Conservation (phyloP, 2,329 filamentous ascomycete species). For the Mycosphaerella sp. region DNA sequence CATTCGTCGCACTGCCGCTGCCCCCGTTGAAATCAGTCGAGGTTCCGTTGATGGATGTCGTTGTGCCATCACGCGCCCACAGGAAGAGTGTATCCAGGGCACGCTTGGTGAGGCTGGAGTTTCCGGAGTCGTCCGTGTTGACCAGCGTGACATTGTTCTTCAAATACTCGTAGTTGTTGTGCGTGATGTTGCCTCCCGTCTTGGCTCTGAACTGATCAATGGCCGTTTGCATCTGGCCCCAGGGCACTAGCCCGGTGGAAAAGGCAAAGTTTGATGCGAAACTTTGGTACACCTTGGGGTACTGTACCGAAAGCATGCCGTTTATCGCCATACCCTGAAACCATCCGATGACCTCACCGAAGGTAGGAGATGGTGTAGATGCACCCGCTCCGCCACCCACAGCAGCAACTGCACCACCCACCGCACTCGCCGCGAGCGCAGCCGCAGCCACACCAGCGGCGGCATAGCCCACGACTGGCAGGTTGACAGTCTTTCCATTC, state of each 20-base stretch:
- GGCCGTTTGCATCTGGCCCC: conserved; percentile 67
- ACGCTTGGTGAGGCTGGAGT: conserved; percentile 31
- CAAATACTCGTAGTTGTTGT: conserved; percentile 69
- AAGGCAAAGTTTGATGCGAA: conserved; percentile 94
- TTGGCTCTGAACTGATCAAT: conserved; percentile 76
- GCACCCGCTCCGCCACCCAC: conserved; percentile 51
- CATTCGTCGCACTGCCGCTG: conserved; percentile 16
- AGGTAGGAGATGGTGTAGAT: conserved; percentile 69
- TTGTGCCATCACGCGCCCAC: conserved; percentile 31
- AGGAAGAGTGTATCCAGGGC: conserved; percentile 25
- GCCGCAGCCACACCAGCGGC: conserved; percentile 81
- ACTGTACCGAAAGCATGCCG: conserved; percentile 88
- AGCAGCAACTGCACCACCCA: conserved; percentile 59
- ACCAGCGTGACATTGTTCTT: conserved; percentile 72
- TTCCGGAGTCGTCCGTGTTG: conserved; percentile 53
- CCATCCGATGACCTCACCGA: conserved; percentile 77
- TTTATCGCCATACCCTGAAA: conserved; percentile 94
- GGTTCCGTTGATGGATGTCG: conserved; percentile 39
- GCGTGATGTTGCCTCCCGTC: conserved; percentile 82
- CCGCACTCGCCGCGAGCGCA: conserved; percentile 65
- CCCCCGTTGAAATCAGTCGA: conserved; percentile 26
- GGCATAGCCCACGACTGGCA: conserved; percentile 73
- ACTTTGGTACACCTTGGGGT: conserved; percentile 79
- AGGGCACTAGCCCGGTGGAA: conserved; percentile 76
- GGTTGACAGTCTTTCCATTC: conserved; percentile 76